A percentile compares a stretch with the other conserved stretches of the same genome.
Evolutionary conservation across 768 basidiomycete species (phyloP).

Genomic region (Russula virescens): DNA sequence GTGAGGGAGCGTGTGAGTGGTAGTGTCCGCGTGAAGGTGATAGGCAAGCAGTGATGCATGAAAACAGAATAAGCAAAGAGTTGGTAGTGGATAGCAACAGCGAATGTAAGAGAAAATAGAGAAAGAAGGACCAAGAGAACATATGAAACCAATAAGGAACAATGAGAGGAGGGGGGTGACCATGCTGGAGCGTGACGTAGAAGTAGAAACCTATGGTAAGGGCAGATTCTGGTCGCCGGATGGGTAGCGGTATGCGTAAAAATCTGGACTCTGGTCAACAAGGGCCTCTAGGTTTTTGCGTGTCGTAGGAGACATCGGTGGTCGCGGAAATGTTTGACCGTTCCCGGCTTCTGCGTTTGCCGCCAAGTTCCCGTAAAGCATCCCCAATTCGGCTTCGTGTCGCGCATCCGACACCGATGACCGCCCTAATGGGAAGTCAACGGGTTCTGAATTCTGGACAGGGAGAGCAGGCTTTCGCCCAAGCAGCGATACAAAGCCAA

Average conservation of each 20-base stretch:
- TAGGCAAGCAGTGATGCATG: constrained; percentile 26
- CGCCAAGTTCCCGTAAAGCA: constrained; percentile 46
- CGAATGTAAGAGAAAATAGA: background rate
- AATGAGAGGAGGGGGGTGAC: background rate
- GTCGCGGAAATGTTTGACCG: constrained; percentile 39
- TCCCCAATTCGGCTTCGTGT: constrained; percentile 44
- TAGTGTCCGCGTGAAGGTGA: constrained; percentile 17
- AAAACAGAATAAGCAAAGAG: constrained; percentile 7
- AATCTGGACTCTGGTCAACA: constrained; percentile 80
- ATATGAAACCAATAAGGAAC: constrained; percentile 9
- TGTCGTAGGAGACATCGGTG: constrained; percentile 50
- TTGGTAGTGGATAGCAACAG: background rate
- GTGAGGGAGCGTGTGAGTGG: constrained; percentile 10
- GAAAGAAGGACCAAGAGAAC: constrained; percentile 1
- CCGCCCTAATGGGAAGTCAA: constrained; percentile 27
- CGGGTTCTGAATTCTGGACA: constrained; percentile 15
- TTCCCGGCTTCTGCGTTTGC: constrained; percentile 39
- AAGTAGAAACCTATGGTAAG: constrained; percentile 38
- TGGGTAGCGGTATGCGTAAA: constrained; percentile 84
- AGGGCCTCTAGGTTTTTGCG: constrained; percentile 71
- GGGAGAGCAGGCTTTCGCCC: constrained; percentile 43
- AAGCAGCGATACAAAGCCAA: constrained; percentile 62
- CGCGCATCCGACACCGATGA: constrained; percentile 32
- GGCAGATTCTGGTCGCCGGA: constrained; percentile 67
- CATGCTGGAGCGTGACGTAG: background rate